phyloP scores from a whole-genome alignment of 31 red algal species.

The Porphyra umbilicalis region DNA sequence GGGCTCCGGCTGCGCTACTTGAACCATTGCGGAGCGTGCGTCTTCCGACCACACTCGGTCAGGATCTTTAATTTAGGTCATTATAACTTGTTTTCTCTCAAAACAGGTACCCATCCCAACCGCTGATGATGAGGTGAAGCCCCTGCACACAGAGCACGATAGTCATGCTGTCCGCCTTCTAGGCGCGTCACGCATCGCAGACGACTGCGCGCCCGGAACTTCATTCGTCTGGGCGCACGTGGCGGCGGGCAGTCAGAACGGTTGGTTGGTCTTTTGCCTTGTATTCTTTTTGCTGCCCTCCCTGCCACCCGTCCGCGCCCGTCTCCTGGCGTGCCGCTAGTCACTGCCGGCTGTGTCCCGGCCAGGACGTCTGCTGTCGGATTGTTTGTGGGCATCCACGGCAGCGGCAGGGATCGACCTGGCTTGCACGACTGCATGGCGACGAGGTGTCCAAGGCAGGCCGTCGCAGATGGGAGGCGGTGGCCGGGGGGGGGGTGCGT shows the following conservation, averaged over 20 bases:
- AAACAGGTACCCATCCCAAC: conserved; percentile 1
- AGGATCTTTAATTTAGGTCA: conserved; percentile 1
- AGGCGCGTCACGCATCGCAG: neutral
- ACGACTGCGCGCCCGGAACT: neutral
- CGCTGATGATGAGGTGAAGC: neutral
- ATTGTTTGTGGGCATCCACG: no score
- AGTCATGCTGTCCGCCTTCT: neutral
- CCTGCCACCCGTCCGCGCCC: no score
- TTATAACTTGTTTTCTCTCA: neutral
- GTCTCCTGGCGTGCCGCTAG: no score
- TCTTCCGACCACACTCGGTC: neutral
- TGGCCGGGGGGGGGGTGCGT: no score
- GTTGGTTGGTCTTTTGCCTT: neutral
- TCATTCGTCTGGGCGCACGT: neutral
- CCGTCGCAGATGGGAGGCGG: no score
- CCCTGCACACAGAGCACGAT: neutral
- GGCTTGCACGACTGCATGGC: no score
- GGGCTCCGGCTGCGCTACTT: neutral
- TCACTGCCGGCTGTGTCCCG: no score
- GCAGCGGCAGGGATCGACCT: no score
- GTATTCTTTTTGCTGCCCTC: neutral
- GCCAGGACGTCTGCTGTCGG: no score
- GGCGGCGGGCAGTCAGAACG: neutral
- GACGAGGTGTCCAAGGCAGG: no score
- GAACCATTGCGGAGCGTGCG: no score